These are phyloP conservation scores for Orbilia ellipsospora DNA, from an alignment of 2,329 filamentous ascomycete species.

Conservation along the genomic window DNA sequence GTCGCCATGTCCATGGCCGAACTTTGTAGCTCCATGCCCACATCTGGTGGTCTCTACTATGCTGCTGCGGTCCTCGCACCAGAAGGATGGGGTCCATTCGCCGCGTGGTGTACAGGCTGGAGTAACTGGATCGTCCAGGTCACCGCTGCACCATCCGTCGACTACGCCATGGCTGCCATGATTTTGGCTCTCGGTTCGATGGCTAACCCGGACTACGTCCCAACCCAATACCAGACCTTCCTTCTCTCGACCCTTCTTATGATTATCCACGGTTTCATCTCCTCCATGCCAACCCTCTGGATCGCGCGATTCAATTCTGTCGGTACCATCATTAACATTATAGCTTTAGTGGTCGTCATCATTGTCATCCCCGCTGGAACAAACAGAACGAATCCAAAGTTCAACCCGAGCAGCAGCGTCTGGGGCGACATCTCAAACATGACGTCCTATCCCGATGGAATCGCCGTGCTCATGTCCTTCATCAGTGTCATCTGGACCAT, in stretches of 20 bases:
- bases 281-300: conserved; percentile 77
- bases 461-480: conserved; percentile 78
- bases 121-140: conserved; percentile 77
- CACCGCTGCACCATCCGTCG: conserved; percentile 73
- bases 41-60: conserved; percentile 78
- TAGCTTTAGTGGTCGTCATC: conserved; percentile 73
- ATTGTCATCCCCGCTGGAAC: conserved; percentile 73
- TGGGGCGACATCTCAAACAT: conserved; percentile 75
- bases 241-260: conserved; percentile 75
- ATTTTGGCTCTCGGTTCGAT: conserved; percentile 77
- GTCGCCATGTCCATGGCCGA: conserved; percentile 77
- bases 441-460: conserved; percentile 75
- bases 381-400: conserved; percentile 69
- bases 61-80: conserved; percentile 77
- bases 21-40: conserved; percentile 78
- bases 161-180: conserved; percentile 76
- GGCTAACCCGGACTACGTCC: conserved; percentile 72
- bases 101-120: conserved; percentile 77
- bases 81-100: conserved; percentile 71
- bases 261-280: conserved; percentile 74
- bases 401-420: conserved; percentile 70
- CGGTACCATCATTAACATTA: conserved; percentile 77
- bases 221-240: conserved; percentile 74
- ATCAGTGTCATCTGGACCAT: conserved; percentile 77
- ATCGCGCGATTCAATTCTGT: conserved; percentile 77